Base-by-base conservation (phyloP, 164 flowering plant genomes). In the Brasenia schreberi region DNA sequence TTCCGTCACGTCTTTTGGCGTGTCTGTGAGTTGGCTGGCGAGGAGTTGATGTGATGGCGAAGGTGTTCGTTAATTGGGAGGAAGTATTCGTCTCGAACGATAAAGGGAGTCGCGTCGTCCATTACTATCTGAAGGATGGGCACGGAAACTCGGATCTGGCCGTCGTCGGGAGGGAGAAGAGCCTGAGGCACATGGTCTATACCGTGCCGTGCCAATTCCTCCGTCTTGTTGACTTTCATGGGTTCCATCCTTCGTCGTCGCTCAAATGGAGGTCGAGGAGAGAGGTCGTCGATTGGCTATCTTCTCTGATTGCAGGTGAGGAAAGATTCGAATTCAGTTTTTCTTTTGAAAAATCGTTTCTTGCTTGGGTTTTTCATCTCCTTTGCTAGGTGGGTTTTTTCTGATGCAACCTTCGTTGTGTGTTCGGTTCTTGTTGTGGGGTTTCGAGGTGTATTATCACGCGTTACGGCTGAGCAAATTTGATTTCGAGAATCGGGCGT, bases 281-380 rank as follows among this genome's bases (percentile, higher is more conserved):
- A 39, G 97, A 87, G 63, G 92, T 92, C 43, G 27, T 86, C 33
- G 86, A 87, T 68, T 92, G 94, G 90, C 66, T 92, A 17, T 70
- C 82, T 9, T 83, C 89, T 6, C 52, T 88, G 11, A 75, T 82
- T 70, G 63, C 85, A 77, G 92, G 96, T 88, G 61, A 42, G 19
- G 58, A 12, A 42, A 2, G 56, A 49, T 49, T 14, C 16, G 56
- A 49, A 14, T 6, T 49, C 12, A 49, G 10, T 49, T 14, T 49
- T 49, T 49, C 16, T 6, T 14, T 49, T 49, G 56, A 7, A 49
- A 49, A 14, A 49, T 14, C 56, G 56, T 14, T 49, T 49, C 16
- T 33, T 33, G 39, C 39, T 33, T 33, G 39, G 39, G 4, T 33
- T 33, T 33, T 33, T 4, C 39, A 33, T 33, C 39, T 2, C 39